Evolutionary conservation across 177 flowering plant genomes (phyloP).

Genomic region (Telopea speciosissima): DNA sequence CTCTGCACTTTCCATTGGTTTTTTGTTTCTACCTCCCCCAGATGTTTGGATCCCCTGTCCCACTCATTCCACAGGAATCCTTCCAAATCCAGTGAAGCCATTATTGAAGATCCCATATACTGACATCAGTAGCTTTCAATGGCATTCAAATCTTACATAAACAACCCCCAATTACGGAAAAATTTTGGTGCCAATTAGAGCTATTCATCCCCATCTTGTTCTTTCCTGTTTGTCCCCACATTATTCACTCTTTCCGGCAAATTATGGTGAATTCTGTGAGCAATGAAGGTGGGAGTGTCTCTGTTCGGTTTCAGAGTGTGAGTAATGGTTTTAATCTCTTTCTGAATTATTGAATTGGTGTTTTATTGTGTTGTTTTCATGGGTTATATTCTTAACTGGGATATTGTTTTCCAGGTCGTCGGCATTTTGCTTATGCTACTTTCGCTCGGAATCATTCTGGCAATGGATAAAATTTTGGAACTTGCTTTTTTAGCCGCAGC

Average conservation of each 20-base stretch:
- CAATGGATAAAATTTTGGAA: conserved; percentile 73
- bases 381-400: not conserved
- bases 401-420: conserved; percentile 35
- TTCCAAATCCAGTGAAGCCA: too few species aligned
- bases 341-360: not conserved
- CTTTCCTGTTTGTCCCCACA: conserved; percentile 24
- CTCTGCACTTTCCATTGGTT: too few species aligned
- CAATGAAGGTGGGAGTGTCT: conserved; percentile 12
- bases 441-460: conserved; percentile 77
- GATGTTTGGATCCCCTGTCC: too few species aligned
- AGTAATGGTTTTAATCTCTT: conserved; percentile 7
- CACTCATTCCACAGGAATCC: too few species aligned
- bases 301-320: conserved; percentile 37
- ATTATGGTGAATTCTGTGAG: conserved; percentile 24
- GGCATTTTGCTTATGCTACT: conserved; percentile 58
- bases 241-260: conserved; percentile 9
- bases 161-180: too few species aligned
- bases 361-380: not conserved
- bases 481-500: conserved; percentile 72
- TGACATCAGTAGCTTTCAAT: too few species aligned
- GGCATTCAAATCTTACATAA: too few species aligned
- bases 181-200: conserved; percentile 11
- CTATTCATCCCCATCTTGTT: conserved; percentile 17
- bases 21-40: too few species aligned
- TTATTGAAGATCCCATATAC: too few species aligned